Conservation (phyloP, 306 rosid species). For the Pterocarpus macrocarpus region DNA sequence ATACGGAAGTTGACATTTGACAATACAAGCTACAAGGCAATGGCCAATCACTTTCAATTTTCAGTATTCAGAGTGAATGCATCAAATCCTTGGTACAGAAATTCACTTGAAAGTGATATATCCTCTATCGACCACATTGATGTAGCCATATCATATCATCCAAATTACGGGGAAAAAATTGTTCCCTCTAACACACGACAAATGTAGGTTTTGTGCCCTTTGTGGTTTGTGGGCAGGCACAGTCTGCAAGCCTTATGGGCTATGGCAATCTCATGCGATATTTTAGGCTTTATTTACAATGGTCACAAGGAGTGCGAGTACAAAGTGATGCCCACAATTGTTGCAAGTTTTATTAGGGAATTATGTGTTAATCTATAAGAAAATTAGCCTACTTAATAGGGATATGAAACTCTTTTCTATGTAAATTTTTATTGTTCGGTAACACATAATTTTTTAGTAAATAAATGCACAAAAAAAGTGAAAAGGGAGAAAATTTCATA, state of each 20-base stretch:
- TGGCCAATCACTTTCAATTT: conserved; percentile 47
- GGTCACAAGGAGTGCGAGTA: too few relatives aligned
- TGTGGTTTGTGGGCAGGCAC: conserved; percentile 15
- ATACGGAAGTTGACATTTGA: conserved; percentile 35
- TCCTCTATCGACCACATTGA: not conserved
- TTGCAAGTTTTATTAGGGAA: too few relatives aligned
- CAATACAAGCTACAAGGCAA: conserved; percentile 29
- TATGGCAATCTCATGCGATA: not conserved
- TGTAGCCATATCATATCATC: conserved; percentile 11
- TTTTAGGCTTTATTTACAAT: not conserved
- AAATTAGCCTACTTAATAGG: too few relatives aligned
- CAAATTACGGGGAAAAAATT: conserved; percentile 35
- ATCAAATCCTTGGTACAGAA: conserved; percentile 34
- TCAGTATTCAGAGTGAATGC: not conserved
- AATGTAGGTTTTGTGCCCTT: conserved; percentile 18
- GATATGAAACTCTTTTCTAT: too few relatives aligned
- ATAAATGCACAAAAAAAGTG: too few relatives aligned
- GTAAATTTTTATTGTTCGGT: too few relatives aligned
- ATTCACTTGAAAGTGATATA: conserved; percentile 46
- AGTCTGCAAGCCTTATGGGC: conserved; percentile 17
- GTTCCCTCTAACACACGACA: conserved; percentile 37
- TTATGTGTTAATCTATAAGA: too few relatives aligned
- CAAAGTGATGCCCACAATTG: too few relatives aligned
- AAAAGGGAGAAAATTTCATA: too few relatives aligned
- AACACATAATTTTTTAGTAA: too few relatives aligned